Evolutionary conservation across 129 eudicot species (phyloP).

Genomic region (Solidago caesia): DNA sequence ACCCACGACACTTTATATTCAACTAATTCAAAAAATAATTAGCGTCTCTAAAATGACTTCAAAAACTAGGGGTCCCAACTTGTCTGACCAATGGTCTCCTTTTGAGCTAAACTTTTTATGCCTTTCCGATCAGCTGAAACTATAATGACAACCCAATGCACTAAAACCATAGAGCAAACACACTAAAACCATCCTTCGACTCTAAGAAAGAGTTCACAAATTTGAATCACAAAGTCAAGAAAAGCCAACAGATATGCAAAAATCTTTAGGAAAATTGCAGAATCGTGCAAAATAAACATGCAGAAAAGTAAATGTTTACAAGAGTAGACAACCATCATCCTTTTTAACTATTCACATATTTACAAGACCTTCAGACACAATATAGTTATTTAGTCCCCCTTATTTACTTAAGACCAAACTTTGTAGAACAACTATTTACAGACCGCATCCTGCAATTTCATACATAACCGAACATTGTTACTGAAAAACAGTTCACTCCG

Average conservation of each 20-base stretch:
- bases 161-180: background rate
- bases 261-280: background rate
- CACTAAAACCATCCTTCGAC: background rate
- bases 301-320: conserved; percentile 12
- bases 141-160: background rate
- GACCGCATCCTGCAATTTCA: conserved; percentile 23
- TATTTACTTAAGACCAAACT: conserved; percentile 31
- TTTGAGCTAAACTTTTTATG: no score
- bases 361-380: conserved; percentile 18
- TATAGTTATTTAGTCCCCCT: conserved; percentile 14
- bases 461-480: background rate
- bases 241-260: background rate
- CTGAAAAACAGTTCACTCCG: background rate
- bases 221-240: background rate
- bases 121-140: no score
- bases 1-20: no score
- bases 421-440: conserved; percentile 34
- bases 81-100: no score
- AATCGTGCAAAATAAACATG: conserved; percentile 2
- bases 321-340: conserved; percentile 20
- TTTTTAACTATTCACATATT: conserved; percentile 37
- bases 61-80: no score
- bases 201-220: no score
- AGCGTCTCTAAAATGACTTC: no score
- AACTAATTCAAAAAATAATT: no score